Conservation (phyloP, 1,284 basidiomycete genomes). For the Lentinus polychrous region DNA sequence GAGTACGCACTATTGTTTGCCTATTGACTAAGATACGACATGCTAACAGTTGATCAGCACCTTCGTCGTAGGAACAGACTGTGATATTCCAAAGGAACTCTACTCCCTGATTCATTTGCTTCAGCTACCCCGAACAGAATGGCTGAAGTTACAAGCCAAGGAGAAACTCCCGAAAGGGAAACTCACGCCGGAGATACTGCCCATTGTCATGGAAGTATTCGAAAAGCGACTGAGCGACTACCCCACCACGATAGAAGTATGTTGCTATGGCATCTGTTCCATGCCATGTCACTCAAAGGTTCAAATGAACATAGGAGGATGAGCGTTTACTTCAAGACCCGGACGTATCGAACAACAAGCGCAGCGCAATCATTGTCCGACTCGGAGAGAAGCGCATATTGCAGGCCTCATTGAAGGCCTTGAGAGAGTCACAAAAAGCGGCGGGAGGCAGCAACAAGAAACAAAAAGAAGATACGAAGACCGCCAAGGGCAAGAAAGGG, state of each 20-base stretch:
- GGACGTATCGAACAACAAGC: conserved; percentile 37
- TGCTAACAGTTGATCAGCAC: conserved; percentile 34
- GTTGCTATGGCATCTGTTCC: conserved; percentile 13
- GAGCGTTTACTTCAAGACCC: conserved; percentile 33
- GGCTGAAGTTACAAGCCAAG: conserved; percentile 57
- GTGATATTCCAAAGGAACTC: conserved; percentile 55
- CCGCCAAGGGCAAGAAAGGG: not conserved
- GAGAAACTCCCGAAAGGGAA: conserved; percentile 77
- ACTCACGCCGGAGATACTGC: conserved; percentile 42
- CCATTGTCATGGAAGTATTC: conserved; percentile 43
- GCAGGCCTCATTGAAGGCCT: conserved; percentile 28
- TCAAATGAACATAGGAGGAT: conserved; percentile 43
- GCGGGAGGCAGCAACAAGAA: not conserved
- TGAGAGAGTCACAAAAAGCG: conserved; percentile 8
- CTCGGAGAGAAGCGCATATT: conserved; percentile 78
- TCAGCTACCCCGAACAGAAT: conserved; percentile 52
- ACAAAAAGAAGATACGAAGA: not conserved
- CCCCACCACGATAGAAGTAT: conserved; percentile 48
- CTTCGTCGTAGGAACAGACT: conserved; percentile 53
- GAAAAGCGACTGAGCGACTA: conserved; percentile 48
- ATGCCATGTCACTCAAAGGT: not conserved
- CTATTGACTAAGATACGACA: not conserved
- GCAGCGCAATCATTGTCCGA: conserved; percentile 68
- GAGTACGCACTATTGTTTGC: conserved; percentile 50
- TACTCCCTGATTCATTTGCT: conserved; percentile 72